Evolutionary conservation across 176 grass and related monocot genomes (phyloP).

Genomic region (Carex scoparia): DNA sequence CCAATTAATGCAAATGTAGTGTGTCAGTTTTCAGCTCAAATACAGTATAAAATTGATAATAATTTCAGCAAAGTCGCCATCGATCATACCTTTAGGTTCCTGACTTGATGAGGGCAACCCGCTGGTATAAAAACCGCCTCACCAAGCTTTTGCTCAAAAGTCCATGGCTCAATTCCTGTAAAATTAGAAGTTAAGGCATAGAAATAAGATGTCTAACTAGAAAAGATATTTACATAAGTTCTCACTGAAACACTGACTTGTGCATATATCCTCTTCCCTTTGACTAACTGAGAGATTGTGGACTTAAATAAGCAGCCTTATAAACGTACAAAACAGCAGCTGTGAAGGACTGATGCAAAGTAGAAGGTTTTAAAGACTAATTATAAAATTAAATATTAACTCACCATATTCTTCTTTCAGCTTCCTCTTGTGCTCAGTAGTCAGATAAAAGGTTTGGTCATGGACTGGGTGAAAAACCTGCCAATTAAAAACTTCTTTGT

Average conservation of each 20-base stretch:
- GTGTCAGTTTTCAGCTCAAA: neutral
- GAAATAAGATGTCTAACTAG: neutral
- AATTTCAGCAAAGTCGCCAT: neutral
- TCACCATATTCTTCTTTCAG: conserved; percentile 75
- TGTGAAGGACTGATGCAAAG: neutral
- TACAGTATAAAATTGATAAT: conserved; percentile 12
- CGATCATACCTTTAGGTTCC: conserved; percentile 65
- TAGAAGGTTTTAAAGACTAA: neutral
- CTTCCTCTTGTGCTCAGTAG: conserved; percentile 54
- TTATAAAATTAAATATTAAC: conserved; percentile 3
- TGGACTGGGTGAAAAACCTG: conserved; percentile 75
- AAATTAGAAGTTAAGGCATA: neutral
- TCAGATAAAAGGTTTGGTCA: conserved; percentile 71
- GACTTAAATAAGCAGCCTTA: neutral
- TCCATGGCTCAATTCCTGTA: conserved; percentile 75
- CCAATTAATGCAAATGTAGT: neutral
- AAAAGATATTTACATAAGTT: neutral
- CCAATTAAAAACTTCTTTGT: neutral
- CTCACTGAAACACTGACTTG: neutral
- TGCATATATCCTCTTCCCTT: neutral
- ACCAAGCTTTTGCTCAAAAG: conserved; percentile 80
- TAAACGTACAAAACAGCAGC: neutral
- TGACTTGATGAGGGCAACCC: conserved; percentile 82
- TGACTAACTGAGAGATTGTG: neutral
- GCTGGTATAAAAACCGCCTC: conserved; percentile 77